Evolutionary conservation across 345 rosid species (phyloP), one percentile per base, ranked within the genome.

Genomic region (Eucalyptus regnans): DNA sequence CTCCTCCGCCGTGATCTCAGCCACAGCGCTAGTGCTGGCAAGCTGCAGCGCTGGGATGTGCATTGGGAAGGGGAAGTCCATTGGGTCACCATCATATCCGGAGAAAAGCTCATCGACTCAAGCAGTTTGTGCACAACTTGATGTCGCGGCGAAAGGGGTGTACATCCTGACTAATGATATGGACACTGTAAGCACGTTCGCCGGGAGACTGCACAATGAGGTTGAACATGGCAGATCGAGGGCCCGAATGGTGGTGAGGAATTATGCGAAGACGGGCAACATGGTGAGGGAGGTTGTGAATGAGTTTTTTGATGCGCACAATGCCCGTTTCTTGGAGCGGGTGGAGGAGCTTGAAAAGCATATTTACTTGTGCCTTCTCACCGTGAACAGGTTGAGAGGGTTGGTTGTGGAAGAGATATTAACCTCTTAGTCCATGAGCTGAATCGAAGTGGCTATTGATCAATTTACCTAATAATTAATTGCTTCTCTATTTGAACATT

Each of bases 271-370:
- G 88, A 95, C 93, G 84, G 56, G 88, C 20, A 95, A 97, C 62
- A 92, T 94, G 58, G 8, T 89, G 22, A 60, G 95, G 87, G 94
- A 91, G 90, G 95, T 95, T 18, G 91, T 94, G 88, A 94, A 88
- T 48, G 98, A 94, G 88, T 89, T 96, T 33, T 76, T 76, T 10
- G 46, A 88, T 33, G 86, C 89, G 71, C 93, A 94, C 31, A 92
- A 95, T 48, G 86, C 91, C 22, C 87, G 94, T 68, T 97, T 96
- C 89, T 88, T 92, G 91, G 97, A 98, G 90, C 97, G 93, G 90
- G 76, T 97, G n/a, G 95, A 94, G 87, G 99, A 97, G 92, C 97
- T 97, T 46, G 99, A 98, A 87, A 92, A 92, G 79, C 97, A 95
- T 84, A 90, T 95, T 43, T 95, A 90, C 91, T 88, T 96, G 88